Conservation (phyloP, 2,329 filamentous ascomycete genomes). For the Claviceps maximensis region DNA sequence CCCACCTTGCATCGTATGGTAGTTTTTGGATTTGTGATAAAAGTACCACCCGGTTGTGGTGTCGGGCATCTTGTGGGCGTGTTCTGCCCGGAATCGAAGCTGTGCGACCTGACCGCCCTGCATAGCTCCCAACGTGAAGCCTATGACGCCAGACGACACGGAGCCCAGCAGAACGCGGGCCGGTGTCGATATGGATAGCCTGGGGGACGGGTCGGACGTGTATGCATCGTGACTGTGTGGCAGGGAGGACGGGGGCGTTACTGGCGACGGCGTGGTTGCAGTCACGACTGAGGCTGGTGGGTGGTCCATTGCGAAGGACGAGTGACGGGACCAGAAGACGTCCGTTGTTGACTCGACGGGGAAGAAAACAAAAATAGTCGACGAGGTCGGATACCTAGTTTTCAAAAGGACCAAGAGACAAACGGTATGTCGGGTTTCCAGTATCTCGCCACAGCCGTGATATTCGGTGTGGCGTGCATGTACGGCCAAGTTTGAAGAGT, state of each 20-base stretch:
- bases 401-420: background rate
- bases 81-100: constrained; percentile 84
- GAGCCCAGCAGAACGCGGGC: constrained; percentile 54
- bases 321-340: background rate
- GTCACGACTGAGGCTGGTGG: constrained; percentile 1
- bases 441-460: no score
- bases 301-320: background rate
- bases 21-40: constrained; percentile 98
- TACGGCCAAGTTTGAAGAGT: background rate
- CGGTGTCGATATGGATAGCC: constrained; percentile 49
- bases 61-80: constrained; percentile 82
- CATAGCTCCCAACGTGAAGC: constrained; percentile 55
- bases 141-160: constrained; percentile 50
- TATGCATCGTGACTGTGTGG: constrained; percentile 11
- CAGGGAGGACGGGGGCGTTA: constrained; percentile 5
- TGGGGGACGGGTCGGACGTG: constrained; percentile 23
- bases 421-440: background rate
- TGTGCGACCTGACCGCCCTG: constrained; percentile 63
- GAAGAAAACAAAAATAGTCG: background rate
- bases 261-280: background rate
- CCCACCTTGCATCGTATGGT: constrained; percentile 66
- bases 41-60: constrained; percentile 84
- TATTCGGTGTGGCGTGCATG: background rate
- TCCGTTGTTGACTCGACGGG: background rate
- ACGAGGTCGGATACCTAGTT: no score